Evolutionary conservation across 805 yeast genomes (phyloP), one percentile per base, ranked within the genome.

Genomic region (Teunomyces lycoperdinae): DNA sequence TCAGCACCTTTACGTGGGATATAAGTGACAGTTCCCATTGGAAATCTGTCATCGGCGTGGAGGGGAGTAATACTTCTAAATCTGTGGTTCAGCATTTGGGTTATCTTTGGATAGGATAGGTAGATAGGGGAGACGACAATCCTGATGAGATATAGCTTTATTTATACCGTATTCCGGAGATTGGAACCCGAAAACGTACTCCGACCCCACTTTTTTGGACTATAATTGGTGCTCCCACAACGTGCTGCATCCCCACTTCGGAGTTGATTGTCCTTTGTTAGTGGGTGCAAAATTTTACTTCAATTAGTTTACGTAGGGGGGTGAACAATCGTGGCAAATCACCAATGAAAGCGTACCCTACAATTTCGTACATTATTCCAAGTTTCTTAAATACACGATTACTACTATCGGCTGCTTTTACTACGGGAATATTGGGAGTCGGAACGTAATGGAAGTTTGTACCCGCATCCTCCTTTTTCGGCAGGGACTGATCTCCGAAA

Each of bases 31-130:
- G 14, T 38, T 20, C 41, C 57, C 11, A 60, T 35, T 13, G 65
- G 64, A 50, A 61, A 60, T 29, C 48, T 50, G 42, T 58, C 56
- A 28, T 56, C 62, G 46, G 50, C 31, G 33, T 56, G 26, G 20
- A 38, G 41, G 5, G 44, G 36, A 24, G 33, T 42, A 17, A 40
- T 40, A 26, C 41, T 38, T 38, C 41, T 38, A 29, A 38, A 38
- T 38, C 41, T 38, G 41, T 38, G 27, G 24, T 20, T 20, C 24
- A 20, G 24, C 24, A 20, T 20, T 20, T 20, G 5, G 24, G 5
- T 20, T 20, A 20, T 34, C 11, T 9, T 10, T 32, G 17, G 9
- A 32, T 29, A 13, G 34, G 9, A 32, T 32, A 32, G 17, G 3
- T 13, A 32, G 13, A 16, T 31, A 14, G 34, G 34, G 13, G 34